These are phyloP conservation scores for Geopyxis carbonaria DNA, from an alignment of 495 filamentous ascomycete genomes.

Conservation along the genomic window DNA sequence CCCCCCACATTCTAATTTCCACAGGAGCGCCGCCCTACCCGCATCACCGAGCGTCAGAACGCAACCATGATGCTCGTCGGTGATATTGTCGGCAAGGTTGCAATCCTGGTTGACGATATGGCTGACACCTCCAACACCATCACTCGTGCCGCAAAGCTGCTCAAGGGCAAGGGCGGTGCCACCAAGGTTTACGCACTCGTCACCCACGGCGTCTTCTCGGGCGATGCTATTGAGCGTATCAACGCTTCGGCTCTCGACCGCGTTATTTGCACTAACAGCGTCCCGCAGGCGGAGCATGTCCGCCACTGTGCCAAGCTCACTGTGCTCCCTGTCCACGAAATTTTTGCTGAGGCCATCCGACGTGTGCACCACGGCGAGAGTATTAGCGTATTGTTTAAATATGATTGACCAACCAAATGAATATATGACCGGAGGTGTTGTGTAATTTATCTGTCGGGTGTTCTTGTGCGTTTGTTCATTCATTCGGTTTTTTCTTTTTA, in stretches of 20 bases:
- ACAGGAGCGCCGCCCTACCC: constrained; percentile 91
- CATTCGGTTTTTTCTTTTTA: too few species aligned
- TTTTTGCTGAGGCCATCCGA: constrained; percentile 95
- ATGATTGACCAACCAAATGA: too few species aligned
- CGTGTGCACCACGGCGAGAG: constrained; percentile 96
- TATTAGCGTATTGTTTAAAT: constrained; percentile 91
- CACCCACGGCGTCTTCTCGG: constrained; percentile 85
- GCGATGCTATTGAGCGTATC: constrained; percentile 86
- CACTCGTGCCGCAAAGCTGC: constrained; percentile 84
- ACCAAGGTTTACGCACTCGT: constrained; percentile 73
- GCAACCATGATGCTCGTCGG: constrained; percentile 98
- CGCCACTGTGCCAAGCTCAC: constrained; percentile 67
- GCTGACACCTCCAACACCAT: constrained; percentile 95
- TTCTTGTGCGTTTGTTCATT: too few species aligned
- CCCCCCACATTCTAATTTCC: constrained; percentile 10
- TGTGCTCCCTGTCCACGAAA: constrained; percentile 74
- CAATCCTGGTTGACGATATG: constrained; percentile 86
- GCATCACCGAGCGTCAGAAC: constrained; percentile 83
- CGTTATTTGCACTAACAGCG: constrained; percentile 85
- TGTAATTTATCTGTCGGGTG: too few species aligned
- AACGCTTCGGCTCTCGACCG: constrained; percentile 78
- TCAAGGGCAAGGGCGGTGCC: constrained; percentile 77
- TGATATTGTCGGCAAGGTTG: constrained; percentile 59
- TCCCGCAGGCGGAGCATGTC: constrained; percentile 71
- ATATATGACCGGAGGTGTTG: too few species aligned